A percentile compares a stretch with the other conserved stretches of the same genome.
These are phyloP conservation scores for Claviceps pazoutovae DNA, from an alignment of 2,329 filamentous ascomycete genomes.

Conservation along the genomic window DNA sequence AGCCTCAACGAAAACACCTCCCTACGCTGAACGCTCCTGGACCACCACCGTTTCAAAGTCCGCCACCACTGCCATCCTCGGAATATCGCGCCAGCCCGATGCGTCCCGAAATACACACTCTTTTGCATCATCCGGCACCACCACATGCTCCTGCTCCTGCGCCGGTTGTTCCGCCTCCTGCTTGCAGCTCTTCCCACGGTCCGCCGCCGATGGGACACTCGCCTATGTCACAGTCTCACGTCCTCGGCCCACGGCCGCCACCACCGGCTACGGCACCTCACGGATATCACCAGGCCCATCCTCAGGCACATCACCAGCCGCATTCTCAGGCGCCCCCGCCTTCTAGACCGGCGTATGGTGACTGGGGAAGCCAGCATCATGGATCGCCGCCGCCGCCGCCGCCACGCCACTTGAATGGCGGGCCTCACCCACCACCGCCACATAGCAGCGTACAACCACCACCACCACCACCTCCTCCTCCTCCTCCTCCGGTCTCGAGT, in stretches of 20 bases:
- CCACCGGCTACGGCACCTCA: conserved; percentile 10
- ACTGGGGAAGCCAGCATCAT: conserved; percentile 37
- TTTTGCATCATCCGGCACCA: conserved; percentile 7
- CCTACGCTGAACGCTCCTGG: conserved; percentile 9
- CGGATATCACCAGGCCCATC: conserved; percentile 13
- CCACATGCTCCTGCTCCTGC: conserved; percentile 4
- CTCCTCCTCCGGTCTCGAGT: conserved; percentile 15
- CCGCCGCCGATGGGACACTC: conserved; percentile 5
- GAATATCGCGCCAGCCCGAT: conserved; percentile 14
- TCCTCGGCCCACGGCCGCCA: conserved; percentile 14
- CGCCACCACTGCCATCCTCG: conserved; percentile 12
- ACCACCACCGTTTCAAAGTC: conserved; percentile 15
- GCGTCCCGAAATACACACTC: conserved; percentile 8
- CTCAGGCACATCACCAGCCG: conserved; percentile 2
- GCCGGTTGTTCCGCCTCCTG: conserved; percentile 4
- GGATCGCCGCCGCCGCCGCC: conserved; percentile 32
- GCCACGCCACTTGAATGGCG: conserved; percentile 37
- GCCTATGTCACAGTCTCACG: conserved; percentile 12
- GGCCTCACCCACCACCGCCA: conserved; percentile 18
- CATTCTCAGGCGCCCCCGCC: conserved; percentile 11
- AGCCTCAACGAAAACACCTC: conserved; percentile 9
- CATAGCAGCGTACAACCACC: conserved; percentile 15
- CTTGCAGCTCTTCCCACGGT: conserved; percentile 8
- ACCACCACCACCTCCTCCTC: too few species aligned
- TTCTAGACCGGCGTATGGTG: conserved; percentile 19